Evolutionary conservation across 257 asterid species (phyloP).

Genomic region (Solanum bulbocastanum): DNA sequence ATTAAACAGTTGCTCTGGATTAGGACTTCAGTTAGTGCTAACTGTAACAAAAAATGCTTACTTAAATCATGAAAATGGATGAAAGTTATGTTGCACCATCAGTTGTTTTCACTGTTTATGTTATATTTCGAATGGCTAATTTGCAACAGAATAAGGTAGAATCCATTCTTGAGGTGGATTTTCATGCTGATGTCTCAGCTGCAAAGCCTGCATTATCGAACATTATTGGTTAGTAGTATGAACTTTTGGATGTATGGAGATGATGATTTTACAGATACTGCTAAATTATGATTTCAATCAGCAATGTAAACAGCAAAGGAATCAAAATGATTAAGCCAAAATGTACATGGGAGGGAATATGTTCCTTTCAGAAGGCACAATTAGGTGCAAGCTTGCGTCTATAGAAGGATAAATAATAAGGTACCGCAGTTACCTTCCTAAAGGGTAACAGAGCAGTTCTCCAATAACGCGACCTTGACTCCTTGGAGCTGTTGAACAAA

Average conservation of each 20-base stretch:
- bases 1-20: background rate
- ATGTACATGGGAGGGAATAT: too few species aligned
- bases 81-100: background rate
- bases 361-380: background rate
- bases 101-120: background rate
- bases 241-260: background rate
- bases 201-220: constrained; percentile 33
- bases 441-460: constrained; percentile 40
- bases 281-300: background rate
- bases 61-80: background rate
- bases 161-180: constrained; percentile 18
- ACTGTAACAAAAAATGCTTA: background rate
- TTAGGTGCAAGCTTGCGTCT: background rate
- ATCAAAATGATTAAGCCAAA: too few species aligned
- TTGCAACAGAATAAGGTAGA: constrained; percentile 27
- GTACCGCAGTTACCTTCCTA: constrained; percentile 26
- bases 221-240: background rate
- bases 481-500: background rate
- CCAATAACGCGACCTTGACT: constrained; percentile 39
- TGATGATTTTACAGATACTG: background rate
- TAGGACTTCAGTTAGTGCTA: background rate
- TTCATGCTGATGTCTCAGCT: constrained; percentile 22
- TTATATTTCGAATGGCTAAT: background rate
- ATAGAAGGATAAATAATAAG: background rate
- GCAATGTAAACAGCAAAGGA: background rate